Percentiles rank a stretch among this genome's conserved stretches.
Evolutionary conservation across 2,329 filamentous ascomycete genomes (phyloP).

Genomic region (Sporothrix schenckii): DNA sequence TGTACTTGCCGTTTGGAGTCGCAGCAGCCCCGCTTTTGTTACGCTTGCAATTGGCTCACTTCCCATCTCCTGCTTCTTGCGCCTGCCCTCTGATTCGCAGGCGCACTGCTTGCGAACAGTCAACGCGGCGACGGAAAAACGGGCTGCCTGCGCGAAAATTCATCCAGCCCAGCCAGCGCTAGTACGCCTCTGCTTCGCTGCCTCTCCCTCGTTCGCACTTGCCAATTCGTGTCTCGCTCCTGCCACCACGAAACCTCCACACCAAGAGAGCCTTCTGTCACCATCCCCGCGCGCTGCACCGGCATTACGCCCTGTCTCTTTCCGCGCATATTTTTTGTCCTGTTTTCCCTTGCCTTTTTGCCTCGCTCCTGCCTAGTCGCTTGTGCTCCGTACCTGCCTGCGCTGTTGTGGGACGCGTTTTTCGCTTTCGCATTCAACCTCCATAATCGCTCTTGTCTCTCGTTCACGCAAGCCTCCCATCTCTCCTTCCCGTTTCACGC

Average conservation of each 20-base stretch:
- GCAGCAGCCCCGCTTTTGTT: neutral
- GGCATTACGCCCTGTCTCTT: conserved; percentile 13
- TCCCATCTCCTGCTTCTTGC: neutral
- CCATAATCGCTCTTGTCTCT: neutral
- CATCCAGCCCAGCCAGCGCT: conserved; percentile 4
- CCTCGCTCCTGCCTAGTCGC: conserved; percentile 1
- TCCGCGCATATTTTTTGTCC: neutral
- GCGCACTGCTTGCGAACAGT: neutral
- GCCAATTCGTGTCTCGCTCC: neutral
- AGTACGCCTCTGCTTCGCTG: neutral
- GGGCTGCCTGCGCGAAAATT: conserved; percentile 25
- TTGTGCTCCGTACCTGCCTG: conserved; percentile 2
- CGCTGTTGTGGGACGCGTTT: conserved; percentile 30
- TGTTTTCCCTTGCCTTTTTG: conserved; percentile 1
- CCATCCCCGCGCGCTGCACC: conserved; percentile 22
- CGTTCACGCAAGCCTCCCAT: neutral
- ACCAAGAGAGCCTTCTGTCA: neutral
- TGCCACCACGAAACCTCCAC: conserved; percentile 16
- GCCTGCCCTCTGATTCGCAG: conserved; percentile 24
- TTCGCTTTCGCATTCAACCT: conserved; percentile 10
- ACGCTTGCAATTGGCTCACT: conserved; percentile 6
- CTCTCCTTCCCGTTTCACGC: neutral
- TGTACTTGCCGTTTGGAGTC: neutral
- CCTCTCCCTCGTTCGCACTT: neutral
- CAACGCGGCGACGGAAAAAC: conserved; percentile 13